Conservation (phyloP, 345 rosid genomes). For the Pistacia vera region DNA sequence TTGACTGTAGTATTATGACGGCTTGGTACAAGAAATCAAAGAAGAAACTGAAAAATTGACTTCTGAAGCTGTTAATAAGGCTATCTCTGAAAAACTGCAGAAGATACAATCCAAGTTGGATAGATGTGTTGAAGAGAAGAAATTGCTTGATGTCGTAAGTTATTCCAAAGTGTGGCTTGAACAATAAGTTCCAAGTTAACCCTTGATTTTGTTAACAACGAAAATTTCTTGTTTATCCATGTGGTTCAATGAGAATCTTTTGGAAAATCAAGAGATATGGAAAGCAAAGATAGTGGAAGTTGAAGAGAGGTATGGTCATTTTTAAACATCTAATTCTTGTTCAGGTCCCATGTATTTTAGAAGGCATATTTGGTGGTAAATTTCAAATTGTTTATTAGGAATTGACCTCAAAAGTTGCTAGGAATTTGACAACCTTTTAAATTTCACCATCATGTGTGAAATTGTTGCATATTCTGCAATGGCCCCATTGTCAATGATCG, state of each 20-base stretch:
- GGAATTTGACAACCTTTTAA: too few species aligned
- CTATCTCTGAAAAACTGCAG: conserved; percentile 58
- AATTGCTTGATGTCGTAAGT: conserved; percentile 91
- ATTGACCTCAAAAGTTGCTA: neutral
- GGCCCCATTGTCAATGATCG: neutral
- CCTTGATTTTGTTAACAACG: conserved; percentile 9
- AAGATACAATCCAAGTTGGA: conserved; percentile 81
- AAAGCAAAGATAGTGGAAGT: conserved; percentile 60
- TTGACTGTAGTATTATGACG: conserved; percentile 67
- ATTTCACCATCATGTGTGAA: neutral
- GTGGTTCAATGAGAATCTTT: conserved; percentile 82
- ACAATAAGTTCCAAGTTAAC: neutral
- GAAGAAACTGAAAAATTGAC: conserved; percentile 79
- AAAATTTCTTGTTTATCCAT: conserved; percentile 20
- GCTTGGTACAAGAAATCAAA: conserved; percentile 67
- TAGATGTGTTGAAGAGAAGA: conserved; percentile 77
- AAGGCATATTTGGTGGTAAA: conserved; percentile 5
- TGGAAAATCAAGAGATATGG: conserved; percentile 87
- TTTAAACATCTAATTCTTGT: neutral
- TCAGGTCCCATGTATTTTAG: neutral
- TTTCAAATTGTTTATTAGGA: neutral
- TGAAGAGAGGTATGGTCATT: conserved; percentile 70
- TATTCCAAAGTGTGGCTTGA: neutral
- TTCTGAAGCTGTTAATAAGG: conserved; percentile 70
- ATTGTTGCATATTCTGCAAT: neutral